Evolutionary conservation across 306 rosid species (phyloP), one percentile per base, ranked within the genome.

Genomic region (Acacia crassicarpa): DNA sequence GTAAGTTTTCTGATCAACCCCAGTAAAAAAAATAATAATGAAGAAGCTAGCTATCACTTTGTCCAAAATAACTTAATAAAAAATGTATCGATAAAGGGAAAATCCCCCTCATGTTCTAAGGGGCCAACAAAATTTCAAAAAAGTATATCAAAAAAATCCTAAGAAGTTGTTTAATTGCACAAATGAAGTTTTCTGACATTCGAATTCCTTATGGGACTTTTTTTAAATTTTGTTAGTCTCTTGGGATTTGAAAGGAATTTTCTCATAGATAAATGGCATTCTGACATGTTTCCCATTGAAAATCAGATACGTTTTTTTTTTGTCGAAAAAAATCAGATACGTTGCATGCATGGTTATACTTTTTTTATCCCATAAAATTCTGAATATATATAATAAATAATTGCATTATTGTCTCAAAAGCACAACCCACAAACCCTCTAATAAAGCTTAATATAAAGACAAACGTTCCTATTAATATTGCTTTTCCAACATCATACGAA

Each of bases 391-490:
- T 45, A 1, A 61, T 78, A 83, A 78, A 72, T n/a, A 58, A 66
- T 19, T 51, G 58, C 62, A 49, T 27, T 84, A 71, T 71, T 22
- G 84, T 77, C 86, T 86, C 78, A 76, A 86, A 83, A 86, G 83
- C 73, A 35, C 67, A 85, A 75, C 72, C 75, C 76, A 68, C 80
- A 78, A 72, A 40, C 73, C 44, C 73, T 32, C 17, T 75, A 86
- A 63, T 75, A 86, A 65, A 71, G 74, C 54, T 59, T 46, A 84
- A 80, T 76, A 80, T 76, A n/a, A 20, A n/a, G 82, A 83, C 84
- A 86, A 83, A 80, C 56, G 23, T 79, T 71, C 67, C 51, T 56
- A 74, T 81, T 65, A 78, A 59, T 58, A 72, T 67, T 58, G 30
- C 8, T 74, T 70, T 67, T 56, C 14, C 14, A 54, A 22, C 23